phyloP scores from a whole-genome alignment of 257 asterid genomes.

The Cinchona pubescens region DNA sequence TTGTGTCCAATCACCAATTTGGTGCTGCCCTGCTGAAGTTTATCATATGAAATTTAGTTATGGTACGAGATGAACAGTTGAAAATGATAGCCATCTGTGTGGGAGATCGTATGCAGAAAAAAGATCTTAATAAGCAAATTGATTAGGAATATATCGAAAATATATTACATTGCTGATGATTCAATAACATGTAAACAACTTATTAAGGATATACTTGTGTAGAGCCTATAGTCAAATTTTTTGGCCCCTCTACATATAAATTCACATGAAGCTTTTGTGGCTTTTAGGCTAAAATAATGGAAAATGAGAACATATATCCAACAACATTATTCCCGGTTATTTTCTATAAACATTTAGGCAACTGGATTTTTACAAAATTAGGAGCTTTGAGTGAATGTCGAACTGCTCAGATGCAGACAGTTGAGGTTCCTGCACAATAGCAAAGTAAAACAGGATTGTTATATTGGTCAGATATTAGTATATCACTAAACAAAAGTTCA shows the following conservation, averaged over 20 bases:
- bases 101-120: neutral
- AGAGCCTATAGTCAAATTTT: neutral
- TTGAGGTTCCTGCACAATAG: slow-evolving; percentile 60
- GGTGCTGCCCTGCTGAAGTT: neutral
- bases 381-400: slow-evolving; percentile 52
- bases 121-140: neutral
- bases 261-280: too few species aligned
- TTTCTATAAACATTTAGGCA: slow-evolving; percentile 13
- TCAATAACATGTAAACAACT: neutral
- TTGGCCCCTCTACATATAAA: too few species aligned
- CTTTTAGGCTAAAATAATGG: too few species aligned
- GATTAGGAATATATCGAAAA: neutral
- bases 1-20: neutral
- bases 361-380: slow-evolving; percentile 36
- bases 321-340: slow-evolving; percentile 2
- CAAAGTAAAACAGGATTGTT: slow-evolving; percentile 17
- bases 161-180: neutral
- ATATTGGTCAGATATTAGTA: neutral
- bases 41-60: neutral
- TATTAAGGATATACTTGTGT: too few species aligned
- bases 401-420: slow-evolving; percentile 61
- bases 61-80: neutral
- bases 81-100: neutral
- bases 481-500: neutral
- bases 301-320: too few species aligned